Percentiles rank a stretch among this genome's conserved stretches.
Conservation (phyloP, 768 basidiomycete genomes). For the Boletus rubescentipes region DNA sequence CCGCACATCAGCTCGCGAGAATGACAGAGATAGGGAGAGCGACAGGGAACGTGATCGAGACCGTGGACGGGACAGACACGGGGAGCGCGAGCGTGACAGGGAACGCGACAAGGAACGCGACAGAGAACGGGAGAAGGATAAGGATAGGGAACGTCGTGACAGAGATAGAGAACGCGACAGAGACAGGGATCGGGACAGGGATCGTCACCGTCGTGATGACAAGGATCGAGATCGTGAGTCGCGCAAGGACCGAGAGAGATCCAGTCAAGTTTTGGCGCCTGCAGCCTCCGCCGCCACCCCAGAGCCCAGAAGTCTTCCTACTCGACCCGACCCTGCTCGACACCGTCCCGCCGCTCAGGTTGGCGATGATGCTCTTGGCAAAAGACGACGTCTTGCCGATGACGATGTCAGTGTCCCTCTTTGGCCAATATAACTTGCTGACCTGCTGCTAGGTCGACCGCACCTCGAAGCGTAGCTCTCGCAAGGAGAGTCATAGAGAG, state of each 20-base stretch:
- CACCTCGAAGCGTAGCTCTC: conserved; percentile 75
- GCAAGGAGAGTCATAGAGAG: conserved; percentile 76
- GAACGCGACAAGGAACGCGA: conserved; percentile 44
- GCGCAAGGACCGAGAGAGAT: conserved; percentile 59
- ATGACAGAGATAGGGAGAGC: conserved; percentile 42
- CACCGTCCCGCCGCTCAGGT: conserved; percentile 47
- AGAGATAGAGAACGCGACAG: conserved; percentile 51
- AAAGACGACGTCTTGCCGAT: conserved; percentile 64
- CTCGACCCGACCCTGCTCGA: conserved; percentile 58
- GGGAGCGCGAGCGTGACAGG: conserved; percentile 48
- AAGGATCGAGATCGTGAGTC: conserved; percentile 64
- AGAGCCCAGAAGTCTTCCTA: conserved; percentile 58
- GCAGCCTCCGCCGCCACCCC: conserved; percentile 29
- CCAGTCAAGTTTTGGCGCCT: conserved; percentile 35
- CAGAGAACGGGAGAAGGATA: conserved; percentile 39
- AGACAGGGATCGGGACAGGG: conserved; percentile 41
- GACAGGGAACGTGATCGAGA: conserved; percentile 51
- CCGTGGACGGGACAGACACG: conserved; percentile 44
- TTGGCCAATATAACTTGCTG: conserved; percentile 6
- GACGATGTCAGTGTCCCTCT: conserved; percentile 60
- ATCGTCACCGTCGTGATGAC: conserved; percentile 55
- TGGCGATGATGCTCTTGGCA: conserved; percentile 68
- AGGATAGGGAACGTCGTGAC: conserved; percentile 40
- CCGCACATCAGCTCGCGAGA: conserved; percentile 35
- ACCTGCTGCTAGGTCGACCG: conserved; percentile 57